Evolutionary conservation across 2,329 filamentous ascomycete genomes (phyloP).

Genomic region (Dryadomyces sulphureus): DNA sequence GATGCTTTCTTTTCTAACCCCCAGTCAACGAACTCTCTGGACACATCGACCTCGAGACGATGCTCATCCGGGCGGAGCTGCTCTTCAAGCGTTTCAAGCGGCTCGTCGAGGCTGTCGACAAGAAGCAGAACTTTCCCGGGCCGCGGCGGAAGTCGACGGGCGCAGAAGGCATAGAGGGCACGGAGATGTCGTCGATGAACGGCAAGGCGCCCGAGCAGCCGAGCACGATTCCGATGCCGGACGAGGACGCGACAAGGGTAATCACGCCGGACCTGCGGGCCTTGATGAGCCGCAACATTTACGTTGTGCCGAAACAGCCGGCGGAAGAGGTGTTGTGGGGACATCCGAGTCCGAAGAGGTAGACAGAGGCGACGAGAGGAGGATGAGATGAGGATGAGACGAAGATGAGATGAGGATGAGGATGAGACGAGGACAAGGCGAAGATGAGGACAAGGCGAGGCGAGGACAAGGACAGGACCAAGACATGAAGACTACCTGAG

Average conservation of each 20-base stretch:
- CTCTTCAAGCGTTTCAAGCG: constrained; percentile 81
- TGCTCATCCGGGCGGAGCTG: constrained; percentile 73
- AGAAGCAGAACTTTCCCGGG: constrained; percentile 70
- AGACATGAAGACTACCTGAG: too few relatives aligned
- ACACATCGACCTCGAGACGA: constrained; percentile 80
- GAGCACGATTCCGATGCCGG: not conserved
- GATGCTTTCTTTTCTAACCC: constrained; percentile 17
- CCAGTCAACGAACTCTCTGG: constrained; percentile 87
- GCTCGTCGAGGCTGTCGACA: constrained; percentile 81
- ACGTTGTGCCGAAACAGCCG: constrained; percentile 13
- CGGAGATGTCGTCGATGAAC: constrained; percentile 1
- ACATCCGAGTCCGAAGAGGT: constrained; percentile 1
- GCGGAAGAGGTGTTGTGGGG: constrained; percentile 9
- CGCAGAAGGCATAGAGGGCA: not conserved
- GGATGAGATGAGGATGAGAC: too few relatives aligned
- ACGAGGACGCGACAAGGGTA: constrained; percentile 20
- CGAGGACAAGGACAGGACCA: too few relatives aligned
- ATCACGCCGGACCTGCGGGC: constrained; percentile 43
- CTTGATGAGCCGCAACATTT: constrained; percentile 33
- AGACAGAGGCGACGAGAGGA: too few relatives aligned
- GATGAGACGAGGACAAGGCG: too few relatives aligned
- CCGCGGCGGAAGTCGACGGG: constrained; percentile 20
- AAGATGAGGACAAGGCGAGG: too few relatives aligned
- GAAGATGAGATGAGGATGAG: too few relatives aligned
- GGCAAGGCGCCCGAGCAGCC: constrained; percentile 7